A percentile compares a stretch with the other conserved stretches of the same genome.
These are phyloP conservation scores for Teratosphaeria pseudoeucalypti DNA, from an alignment of 2,329 filamentous ascomycete species.

Conservation along the genomic window DNA sequence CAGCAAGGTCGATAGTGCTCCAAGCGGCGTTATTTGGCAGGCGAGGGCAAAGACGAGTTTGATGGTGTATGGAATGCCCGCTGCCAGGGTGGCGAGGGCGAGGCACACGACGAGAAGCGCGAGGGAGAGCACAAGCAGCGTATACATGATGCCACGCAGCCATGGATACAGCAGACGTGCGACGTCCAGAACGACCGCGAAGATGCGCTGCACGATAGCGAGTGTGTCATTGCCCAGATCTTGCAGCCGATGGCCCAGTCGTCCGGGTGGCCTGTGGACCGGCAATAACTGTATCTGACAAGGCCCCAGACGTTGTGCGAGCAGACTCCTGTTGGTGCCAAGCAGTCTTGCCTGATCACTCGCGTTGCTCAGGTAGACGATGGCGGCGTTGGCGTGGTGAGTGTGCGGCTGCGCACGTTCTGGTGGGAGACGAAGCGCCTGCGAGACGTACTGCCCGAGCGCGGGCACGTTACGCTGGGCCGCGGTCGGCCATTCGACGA, in stretches of 20 bases:
- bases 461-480: background rate
- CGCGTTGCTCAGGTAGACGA: background rate
- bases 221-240: background rate
- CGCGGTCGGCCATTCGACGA: background rate
- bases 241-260: background rate
- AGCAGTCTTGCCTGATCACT: background rate
- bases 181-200: too few relatives aligned
- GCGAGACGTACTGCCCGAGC: background rate
- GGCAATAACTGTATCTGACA: background rate
- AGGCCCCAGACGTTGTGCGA: background rate
- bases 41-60: too few relatives aligned
- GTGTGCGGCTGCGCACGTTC: background rate
- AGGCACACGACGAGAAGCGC: too few relatives aligned
- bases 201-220: background rate
- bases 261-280: background rate
- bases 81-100: too few relatives aligned
- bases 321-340: background rate
- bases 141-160: too few relatives aligned
- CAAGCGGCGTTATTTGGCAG: too few relatives aligned
- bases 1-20: too few relatives aligned
- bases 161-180: too few relatives aligned
- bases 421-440: background rate
- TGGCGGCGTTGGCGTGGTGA: background rate
- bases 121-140: too few relatives aligned
- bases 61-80: too few relatives aligned